Percentiles rank a stretch among this genome's conserved stretches.
phyloP scores from a whole-genome alignment of 306 rosid genomes.

The Dicorynia guianensis region DNA sequence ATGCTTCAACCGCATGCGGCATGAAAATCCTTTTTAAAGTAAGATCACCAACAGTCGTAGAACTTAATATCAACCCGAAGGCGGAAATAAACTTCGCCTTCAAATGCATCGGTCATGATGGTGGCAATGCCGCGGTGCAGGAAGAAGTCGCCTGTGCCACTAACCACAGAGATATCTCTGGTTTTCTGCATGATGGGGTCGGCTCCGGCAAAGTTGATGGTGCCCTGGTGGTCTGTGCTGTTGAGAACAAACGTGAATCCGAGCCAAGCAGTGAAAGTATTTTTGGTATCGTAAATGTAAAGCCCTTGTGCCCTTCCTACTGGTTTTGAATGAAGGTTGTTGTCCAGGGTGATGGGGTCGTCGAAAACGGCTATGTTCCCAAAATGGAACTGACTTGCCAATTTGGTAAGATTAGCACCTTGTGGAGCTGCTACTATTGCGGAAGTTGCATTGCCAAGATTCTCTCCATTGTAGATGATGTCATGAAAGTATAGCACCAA shows the following conservation, averaged over 20 bases:
- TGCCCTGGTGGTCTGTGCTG: slow-evolving; percentile 53
- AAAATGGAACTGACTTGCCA: slow-evolving; percentile 60
- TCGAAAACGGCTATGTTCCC: slow-evolving; percentile 75
- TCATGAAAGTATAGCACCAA: slow-evolving; percentile 72
- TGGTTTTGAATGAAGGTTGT: slow-evolving; percentile 69
- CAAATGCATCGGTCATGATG: slow-evolving; percentile 66
- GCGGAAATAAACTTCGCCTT: slow-evolving; percentile 78
- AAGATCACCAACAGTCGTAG: slow-evolving; percentile 70
- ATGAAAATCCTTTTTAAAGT: no score
- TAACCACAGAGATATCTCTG: slow-evolving; percentile 69
- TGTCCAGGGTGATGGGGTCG: slow-evolving; percentile 78
- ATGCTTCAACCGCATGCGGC: no score
- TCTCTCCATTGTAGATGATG: slow-evolving; percentile 67
- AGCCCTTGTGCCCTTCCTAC: slow-evolving; percentile 86
- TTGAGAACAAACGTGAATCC: slow-evolving; percentile 68
- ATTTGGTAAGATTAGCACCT: slow-evolving; percentile 62
- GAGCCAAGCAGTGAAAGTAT: slow-evolving; percentile 70
- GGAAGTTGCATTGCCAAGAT: slow-evolving; percentile 71
- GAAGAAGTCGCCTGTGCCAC: slow-evolving; percentile 88
- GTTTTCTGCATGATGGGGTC: slow-evolving; percentile 61
- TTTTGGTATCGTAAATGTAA: slow-evolving; percentile 69
- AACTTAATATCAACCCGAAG: slow-evolving; percentile 71
- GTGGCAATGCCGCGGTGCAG: slow-evolving; percentile 83
- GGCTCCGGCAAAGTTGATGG: slow-evolving; percentile 67
- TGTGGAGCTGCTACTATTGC: slow-evolving; percentile 77